Evolutionary conservation across 129 eudicot species (phyloP).

Genomic region (Centrapalus pauciflorus): DNA sequence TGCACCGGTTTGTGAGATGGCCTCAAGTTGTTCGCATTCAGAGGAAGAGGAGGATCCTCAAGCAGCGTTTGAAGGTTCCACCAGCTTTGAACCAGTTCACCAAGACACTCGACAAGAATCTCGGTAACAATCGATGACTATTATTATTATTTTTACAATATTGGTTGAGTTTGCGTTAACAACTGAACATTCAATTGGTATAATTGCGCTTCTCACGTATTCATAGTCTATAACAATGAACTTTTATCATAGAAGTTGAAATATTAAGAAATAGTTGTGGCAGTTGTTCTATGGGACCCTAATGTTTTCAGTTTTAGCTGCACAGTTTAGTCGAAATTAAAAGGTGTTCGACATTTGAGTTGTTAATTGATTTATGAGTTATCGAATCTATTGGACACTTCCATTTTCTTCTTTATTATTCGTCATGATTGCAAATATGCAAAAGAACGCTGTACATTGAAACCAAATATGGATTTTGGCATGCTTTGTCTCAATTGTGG

Average conservation of each 20-base stretch:
- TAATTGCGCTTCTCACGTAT: background rate
- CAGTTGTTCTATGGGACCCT: background rate
- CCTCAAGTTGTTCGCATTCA: constrained; percentile 78
- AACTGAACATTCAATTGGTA: background rate
- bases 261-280: background rate
- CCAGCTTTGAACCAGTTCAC: constrained; percentile 88
- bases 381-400: background rate
- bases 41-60: constrained; percentile 78
- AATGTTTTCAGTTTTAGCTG: background rate
- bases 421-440: background rate
- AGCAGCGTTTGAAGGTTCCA: constrained; percentile 93
- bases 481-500: background rate
- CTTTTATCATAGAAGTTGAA: background rate
- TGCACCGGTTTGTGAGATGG: constrained; percentile 78
- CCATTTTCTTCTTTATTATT: background rate
- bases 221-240: background rate
- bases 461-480: background rate
- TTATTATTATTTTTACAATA: background rate
- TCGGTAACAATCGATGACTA: constrained; percentile 35
- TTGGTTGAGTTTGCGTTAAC: background rate
- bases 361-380: background rate
- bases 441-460: background rate
- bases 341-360: background rate
- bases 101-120: constrained; percentile 81
- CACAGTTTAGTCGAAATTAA: background rate